Conservation (phyloP, 1,284 basidiomycete genomes). For the Tilletia walkeri region DNA sequence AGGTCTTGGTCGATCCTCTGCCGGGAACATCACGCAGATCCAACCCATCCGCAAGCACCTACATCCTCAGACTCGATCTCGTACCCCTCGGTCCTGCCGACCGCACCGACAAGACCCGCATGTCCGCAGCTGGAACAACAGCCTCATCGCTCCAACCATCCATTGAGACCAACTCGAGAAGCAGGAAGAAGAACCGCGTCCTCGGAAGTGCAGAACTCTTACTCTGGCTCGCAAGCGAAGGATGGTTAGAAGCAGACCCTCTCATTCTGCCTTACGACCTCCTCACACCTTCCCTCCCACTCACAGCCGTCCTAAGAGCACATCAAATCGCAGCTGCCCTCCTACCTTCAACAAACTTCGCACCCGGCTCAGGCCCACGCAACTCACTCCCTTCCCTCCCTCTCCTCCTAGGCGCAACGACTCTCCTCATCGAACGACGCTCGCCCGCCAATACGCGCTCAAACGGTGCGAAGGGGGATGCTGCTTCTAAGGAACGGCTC, state of each 20-base stretch:
- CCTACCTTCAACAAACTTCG: not conserved
- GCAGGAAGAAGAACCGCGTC: not conserved
- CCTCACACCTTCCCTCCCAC: slow-evolving; percentile 42
- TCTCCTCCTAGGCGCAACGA: slow-evolving; percentile 3
- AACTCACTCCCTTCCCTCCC: not conserved
- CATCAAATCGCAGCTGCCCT: slow-evolving; percentile 59
- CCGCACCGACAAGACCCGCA: slow-evolving; percentile 14
- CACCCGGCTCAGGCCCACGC: not conserved
- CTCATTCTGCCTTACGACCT: slow-evolving; percentile 53
- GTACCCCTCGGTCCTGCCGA: slow-evolving; percentile 16
- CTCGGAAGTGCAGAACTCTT: slow-evolving; percentile 52
- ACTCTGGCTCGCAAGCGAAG: slow-evolving; percentile 50
- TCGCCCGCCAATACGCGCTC: not conserved
- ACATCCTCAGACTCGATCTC: slow-evolving; percentile 28
- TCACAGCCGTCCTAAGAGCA: slow-evolving; percentile 39
- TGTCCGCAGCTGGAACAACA: slow-evolving; percentile 18
- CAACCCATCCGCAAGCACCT: slow-evolving; percentile 21
- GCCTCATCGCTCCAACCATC: not conserved
- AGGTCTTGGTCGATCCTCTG: slow-evolving; percentile 13
- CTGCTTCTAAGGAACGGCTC: slow-evolving; percentile 8
- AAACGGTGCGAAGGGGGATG: not conserved
- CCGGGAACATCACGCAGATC: slow-evolving; percentile 4
- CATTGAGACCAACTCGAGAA: slow-evolving; percentile 18
- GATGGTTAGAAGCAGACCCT: slow-evolving; percentile 46
- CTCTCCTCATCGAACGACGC: not conserved